Evolutionary conservation across 768 basidiomycete species (phyloP).

Genomic region (Chalciporus chontae): DNA sequence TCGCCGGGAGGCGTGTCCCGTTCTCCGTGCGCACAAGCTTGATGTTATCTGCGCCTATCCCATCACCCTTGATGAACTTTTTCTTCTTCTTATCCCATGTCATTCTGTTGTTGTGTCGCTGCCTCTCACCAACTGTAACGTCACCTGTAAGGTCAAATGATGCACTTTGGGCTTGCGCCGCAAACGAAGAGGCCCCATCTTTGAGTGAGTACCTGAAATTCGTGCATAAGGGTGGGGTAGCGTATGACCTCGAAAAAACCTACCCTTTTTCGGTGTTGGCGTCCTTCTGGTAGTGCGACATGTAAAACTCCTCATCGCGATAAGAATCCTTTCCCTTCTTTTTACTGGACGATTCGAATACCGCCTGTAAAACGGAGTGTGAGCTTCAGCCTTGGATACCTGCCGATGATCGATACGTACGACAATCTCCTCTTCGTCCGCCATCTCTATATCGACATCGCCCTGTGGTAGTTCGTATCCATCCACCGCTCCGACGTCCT

Average conservation of each 20-base stretch:
- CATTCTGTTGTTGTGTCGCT: constrained; percentile 51
- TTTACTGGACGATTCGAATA: constrained; percentile 55
- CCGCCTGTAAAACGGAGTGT: constrained; percentile 42
- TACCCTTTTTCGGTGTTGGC: constrained; percentile 89
- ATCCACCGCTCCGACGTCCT: constrained; percentile 33
- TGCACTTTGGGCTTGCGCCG: constrained; percentile 73
- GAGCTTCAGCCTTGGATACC: constrained; percentile 1
- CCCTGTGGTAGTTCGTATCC: constrained; percentile 28
- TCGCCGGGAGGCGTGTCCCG: constrained; percentile 85
- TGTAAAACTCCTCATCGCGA: constrained; percentile 84
- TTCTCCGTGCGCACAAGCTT: constrained; percentile 93
- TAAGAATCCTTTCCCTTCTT: constrained; percentile 46
- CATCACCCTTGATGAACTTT: constrained; percentile 84
- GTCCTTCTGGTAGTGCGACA: constrained; percentile 89
- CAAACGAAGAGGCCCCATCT: constrained; percentile 84
- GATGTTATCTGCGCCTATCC: constrained; percentile 85
- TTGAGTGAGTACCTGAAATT: constrained; percentile 74
- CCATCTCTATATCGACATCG: constrained; percentile 55
- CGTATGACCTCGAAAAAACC: too few relatives aligned
- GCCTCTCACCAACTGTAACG: constrained; percentile 53
- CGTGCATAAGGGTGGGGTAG: neutral
- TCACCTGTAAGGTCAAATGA: constrained; percentile 84
- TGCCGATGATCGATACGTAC: constrained; percentile 37
- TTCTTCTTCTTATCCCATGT: constrained; percentile 98
- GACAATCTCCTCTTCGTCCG: constrained; percentile 73